Conservation (phyloP, 164 flowering plant species). For the Brasenia schreberi region DNA sequence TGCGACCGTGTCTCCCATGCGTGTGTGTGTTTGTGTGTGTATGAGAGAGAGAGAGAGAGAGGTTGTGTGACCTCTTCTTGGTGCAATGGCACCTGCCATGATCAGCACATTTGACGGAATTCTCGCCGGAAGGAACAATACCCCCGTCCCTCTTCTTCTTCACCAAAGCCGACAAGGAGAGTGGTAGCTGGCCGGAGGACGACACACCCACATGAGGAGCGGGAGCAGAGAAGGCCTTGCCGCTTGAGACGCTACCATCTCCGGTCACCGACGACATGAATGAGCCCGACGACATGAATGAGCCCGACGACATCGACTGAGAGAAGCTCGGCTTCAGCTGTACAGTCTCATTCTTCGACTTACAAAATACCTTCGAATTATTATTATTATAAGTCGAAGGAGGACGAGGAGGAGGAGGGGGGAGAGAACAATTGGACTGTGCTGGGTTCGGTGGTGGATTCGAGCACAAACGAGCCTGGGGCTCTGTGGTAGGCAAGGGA, state of each 20-base stretch:
- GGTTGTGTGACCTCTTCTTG: slow-evolving; percentile 38
- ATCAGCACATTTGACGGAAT: slow-evolving; percentile 33
- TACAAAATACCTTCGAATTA: no score
- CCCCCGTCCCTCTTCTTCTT: slow-evolving; percentile 47
- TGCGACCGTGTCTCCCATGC: no score
- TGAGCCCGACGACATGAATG: slow-evolving; percentile 45
- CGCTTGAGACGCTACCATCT: slow-evolving; percentile 72
- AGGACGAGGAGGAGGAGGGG: neutral
- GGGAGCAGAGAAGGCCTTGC: slow-evolving; percentile 14
- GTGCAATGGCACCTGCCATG: slow-evolving; percentile 62
- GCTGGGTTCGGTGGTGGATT: no score
- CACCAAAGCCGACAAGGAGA: slow-evolving; percentile 22
- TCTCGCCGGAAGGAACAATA: slow-evolving; percentile 30
- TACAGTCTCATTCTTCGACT: no score
- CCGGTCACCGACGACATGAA: slow-evolving; percentile 69
- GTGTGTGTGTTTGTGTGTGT: no score
- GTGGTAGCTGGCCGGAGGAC: slow-evolving; percentile 50
- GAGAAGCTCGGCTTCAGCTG: slow-evolving; percentile 28
- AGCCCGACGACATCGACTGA: slow-evolving; percentile 30
- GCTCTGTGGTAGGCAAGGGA: slow-evolving; percentile 11
- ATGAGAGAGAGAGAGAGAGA: no score
- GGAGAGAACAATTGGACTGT: no score
- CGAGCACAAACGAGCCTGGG: neutral
- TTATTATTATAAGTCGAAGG: neutral
- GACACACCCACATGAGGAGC: slow-evolving; percentile 2